phyloP scores from a whole-genome alignment of 345 rosid species.

The Eucalyptus cloeziana region DNA sequence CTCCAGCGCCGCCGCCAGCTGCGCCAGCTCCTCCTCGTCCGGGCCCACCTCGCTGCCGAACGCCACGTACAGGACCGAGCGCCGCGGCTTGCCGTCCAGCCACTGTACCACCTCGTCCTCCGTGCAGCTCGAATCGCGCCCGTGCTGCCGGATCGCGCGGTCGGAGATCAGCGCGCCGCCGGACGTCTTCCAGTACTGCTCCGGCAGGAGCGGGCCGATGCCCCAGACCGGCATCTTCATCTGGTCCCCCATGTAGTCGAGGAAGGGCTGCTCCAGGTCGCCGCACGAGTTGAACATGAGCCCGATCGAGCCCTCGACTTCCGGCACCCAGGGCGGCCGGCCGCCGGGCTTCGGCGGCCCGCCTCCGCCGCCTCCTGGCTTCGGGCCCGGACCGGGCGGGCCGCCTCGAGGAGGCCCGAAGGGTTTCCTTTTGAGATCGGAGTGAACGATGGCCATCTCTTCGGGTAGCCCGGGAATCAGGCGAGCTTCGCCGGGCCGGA shows the following conservation, averaged over 20 bases:
- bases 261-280: constrained; percentile 14
- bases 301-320: background rate
- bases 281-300: constrained; percentile 27
- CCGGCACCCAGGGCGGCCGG: constrained; percentile 18
- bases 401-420: background rate
- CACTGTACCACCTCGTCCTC: constrained; percentile 1
- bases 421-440: constrained; percentile 5
- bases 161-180: constrained; percentile 9
- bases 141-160: background rate
- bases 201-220: constrained; percentile 28
- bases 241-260: constrained; percentile 5
- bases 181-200: constrained; percentile 3
- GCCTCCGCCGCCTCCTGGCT: background rate
- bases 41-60: constrained; percentile 10
- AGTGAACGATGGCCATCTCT: constrained; percentile 7
- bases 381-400: background rate
- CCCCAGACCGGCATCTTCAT: constrained; percentile 21
- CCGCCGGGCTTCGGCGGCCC: constrained; percentile 17
- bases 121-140: background rate
- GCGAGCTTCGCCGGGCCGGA: constrained; percentile 14
- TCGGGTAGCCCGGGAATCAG: constrained; percentile 15
- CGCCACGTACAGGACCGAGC: constrained; percentile 3
- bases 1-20: background rate
- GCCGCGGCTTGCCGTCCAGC: constrained; percentile 1
- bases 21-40: background rate